Conservation (phyloP, 192 early-diverging fungal species). For the Gryganskiella cystojenkinii region DNA sequence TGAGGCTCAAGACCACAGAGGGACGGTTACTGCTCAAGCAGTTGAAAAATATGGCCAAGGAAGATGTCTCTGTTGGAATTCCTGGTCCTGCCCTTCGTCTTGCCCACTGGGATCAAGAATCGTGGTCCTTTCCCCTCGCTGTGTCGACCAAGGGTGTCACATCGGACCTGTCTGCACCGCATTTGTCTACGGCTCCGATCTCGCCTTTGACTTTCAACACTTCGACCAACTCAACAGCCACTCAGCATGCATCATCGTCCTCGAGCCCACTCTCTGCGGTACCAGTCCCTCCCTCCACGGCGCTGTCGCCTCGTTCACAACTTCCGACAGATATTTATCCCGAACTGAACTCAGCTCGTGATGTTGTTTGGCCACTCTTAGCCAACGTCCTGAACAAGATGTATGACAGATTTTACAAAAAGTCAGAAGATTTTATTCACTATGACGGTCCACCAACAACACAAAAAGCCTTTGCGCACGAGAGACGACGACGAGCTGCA, state of each 20-base stretch:
- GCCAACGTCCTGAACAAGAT: conserved; percentile 25
- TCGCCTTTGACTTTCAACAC: conserved; percentile 20
- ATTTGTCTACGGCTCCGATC: conserved; percentile 13
- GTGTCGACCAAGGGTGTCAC: conserved; percentile 11
- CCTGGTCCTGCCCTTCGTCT: conserved; percentile 18
- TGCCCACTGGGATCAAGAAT: conserved; percentile 22
- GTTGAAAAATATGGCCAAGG: conserved; percentile 28
- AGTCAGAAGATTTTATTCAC: conserved; percentile 21
- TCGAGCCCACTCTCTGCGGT: conserved; percentile 4
- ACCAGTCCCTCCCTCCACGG: not conserved
- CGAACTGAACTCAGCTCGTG: conserved; percentile 29
- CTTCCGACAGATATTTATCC: conserved; percentile 17
- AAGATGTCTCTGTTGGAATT: conserved; percentile 21
- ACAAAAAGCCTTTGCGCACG: conserved; percentile 27
- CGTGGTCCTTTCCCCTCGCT: conserved; percentile 24
- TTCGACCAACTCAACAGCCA: conserved; percentile 12
- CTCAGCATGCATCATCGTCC: conserved; percentile 20
- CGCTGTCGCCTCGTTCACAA: conserved; percentile 10
- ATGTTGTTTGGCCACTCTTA: conserved; percentile 34
- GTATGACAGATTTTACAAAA: conserved; percentile 23
- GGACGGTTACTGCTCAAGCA: conserved; percentile 17
- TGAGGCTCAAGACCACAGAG: conserved; percentile 26
- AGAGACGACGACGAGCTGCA: conserved; percentile 16
- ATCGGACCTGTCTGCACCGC: conserved; percentile 15
- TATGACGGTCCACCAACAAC: conserved; percentile 25